Evolutionary conservation across 1,284 basidiomycete species (phyloP).

Genomic region (Marasmius oreades): DNA sequence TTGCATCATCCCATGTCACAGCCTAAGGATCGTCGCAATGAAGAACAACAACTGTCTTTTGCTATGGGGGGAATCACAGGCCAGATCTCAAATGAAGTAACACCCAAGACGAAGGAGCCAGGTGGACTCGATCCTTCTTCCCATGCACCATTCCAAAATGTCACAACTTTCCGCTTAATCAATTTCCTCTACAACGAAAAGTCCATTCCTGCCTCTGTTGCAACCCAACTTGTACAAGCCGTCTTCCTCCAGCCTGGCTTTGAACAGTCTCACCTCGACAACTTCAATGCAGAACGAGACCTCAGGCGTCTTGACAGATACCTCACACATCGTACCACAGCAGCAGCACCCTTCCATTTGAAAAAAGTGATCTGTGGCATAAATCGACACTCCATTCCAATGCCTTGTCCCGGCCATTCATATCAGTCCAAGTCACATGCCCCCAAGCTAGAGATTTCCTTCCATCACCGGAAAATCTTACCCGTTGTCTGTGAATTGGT

Average conservation of each 20-base stretch:
- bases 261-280: not conserved
- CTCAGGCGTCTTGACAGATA: too few relatives aligned
- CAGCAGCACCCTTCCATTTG: not conserved
- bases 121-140: too few relatives aligned
- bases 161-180: not conserved
- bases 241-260: not conserved
- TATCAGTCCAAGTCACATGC: not conserved
- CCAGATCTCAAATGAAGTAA: too few relatives aligned
- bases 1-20: too few relatives aligned
- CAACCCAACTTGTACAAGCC: not conserved
- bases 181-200: not conserved
- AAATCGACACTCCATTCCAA: not conserved
- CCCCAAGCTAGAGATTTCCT: not conserved
- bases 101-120: too few relatives aligned
- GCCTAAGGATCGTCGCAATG: too few relatives aligned
- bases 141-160: not conserved
- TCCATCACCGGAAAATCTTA: not conserved
- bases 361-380: not conserved
- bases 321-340: not conserved
- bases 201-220: not conserved
- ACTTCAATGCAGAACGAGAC: not conserved
- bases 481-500: constrained; percentile 4
- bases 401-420: not conserved
- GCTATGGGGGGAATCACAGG: too few relatives aligned
- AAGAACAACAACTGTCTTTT: too few relatives aligned